Evolutionary conservation across 2,329 filamentous ascomycete genomes (phyloP).

Genomic region (Cladosporium oxysporum): DNA sequence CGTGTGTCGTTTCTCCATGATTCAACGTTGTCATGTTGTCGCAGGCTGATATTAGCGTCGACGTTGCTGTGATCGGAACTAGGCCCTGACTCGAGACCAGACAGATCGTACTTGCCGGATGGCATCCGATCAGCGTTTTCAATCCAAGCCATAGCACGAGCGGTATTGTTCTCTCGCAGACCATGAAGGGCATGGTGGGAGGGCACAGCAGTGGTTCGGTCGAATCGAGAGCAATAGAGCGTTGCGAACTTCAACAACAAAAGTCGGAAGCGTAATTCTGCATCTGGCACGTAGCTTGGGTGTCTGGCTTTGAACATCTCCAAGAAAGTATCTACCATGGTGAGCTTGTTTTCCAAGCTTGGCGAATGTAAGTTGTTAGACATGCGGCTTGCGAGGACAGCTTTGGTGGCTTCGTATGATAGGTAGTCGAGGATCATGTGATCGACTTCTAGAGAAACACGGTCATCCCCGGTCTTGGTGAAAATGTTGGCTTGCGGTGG

Average conservation of each 20-base stretch:
- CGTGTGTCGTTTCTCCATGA: background rate
- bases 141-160: slow-evolving; percentile 37
- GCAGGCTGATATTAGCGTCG: slow-evolving; percentile 23
- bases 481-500: slow-evolving; percentile 20
- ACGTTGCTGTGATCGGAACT: slow-evolving; percentile 14
- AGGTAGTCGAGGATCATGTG: slow-evolving; percentile 60
- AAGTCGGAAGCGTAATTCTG: slow-evolving; percentile 50
- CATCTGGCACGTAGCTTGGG: slow-evolving; percentile 36
- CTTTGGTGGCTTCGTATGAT: slow-evolving; percentile 48
- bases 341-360: slow-evolving; percentile 20
- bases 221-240: slow-evolving; percentile 47
- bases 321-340: slow-evolving; percentile 44
- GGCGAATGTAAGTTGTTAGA: background rate
- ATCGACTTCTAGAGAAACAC: slow-evolving; percentile 51
- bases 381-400: slow-evolving; percentile 40
- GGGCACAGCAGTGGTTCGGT: slow-evolving; percentile 42
- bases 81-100: slow-evolving; percentile 24
- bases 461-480: slow-evolving; percentile 32
- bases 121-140: slow-evolving; percentile 25
- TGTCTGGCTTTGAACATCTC: slow-evolving; percentile 46
- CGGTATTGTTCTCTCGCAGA: slow-evolving; percentile 41
- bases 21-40: background rate
- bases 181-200: slow-evolving; percentile 37
- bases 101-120: slow-evolving; percentile 17
- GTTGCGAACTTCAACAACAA: slow-evolving; percentile 51